Base-by-base conservation (phyloP, 352 stramenopile species). In the Phytophthora fragariae region DNA sequence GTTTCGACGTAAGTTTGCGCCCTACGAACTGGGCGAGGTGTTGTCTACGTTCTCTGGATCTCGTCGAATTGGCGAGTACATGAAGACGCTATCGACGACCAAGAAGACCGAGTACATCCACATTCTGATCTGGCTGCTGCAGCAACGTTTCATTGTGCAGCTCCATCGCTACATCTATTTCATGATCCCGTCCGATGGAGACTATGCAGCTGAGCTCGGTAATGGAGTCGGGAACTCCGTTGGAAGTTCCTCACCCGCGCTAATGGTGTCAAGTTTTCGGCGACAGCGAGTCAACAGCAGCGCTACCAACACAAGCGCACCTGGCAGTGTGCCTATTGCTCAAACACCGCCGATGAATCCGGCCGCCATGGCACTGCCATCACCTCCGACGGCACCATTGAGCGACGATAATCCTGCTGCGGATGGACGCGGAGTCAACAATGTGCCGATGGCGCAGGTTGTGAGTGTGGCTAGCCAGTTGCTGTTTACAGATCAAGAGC, bases 131-230 rank as follows among this genome's bases (percentile, higher is more conserved):
- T 97, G 90, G 90, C 72, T 97, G 10, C 74, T 97, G n/a, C 85
- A 95, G 62, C 80, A 91, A 29, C 83, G 92, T 49, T 94, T 95
- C 70, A 85, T 97, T 59, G 75, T 92, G 33, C 90, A 97, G 69
- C 62, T 97, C 37, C 90, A 97, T 57, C 86, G 86, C 21, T 97
- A 96, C 59, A 86, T 97, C 9, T 94, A 96, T 53, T 93, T 97
- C 69, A 92, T 97, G 84, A 84, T 96, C 46, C 88, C 85, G 9
- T 87, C 83, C 3, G 86, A 92, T 46, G 81, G 87, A 46, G 82
- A 92, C 49, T 72, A 84, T 60, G 73, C 73, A 5, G 58, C 71
- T n/a, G 76, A 88, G 33, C 58, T 61, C 19, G 60, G 54, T 17
- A 70, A 71, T 31, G 55, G 29, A 19, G 56, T 24, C 11, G 35